Evolutionary conservation across 306 rosid species (phyloP).

Genomic region (Dryas drummondii): DNA sequence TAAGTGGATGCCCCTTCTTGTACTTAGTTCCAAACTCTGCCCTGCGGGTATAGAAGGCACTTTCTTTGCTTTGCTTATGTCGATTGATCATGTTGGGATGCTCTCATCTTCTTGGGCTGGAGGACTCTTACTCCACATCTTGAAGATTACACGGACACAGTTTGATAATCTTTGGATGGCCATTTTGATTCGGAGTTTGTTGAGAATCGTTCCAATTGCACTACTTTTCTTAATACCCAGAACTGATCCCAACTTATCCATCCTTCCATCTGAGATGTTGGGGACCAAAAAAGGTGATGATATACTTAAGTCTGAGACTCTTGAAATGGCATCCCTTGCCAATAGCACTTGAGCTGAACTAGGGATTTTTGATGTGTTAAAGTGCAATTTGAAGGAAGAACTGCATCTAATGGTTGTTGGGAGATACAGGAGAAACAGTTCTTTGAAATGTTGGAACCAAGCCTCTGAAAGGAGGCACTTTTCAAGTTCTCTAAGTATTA

Average conservation of each 20-base stretch:
- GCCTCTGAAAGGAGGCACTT: background rate
- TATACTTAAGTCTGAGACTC: conserved; percentile 38
- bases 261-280: conserved; percentile 49
- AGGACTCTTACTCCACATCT: conserved; percentile 69
- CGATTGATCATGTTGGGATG: conserved; percentile 80
- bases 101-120: conserved; percentile 95
- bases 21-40: conserved; percentile 89
- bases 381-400: background rate
- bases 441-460: background rate
- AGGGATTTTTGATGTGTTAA: background rate
- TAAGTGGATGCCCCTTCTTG: conserved; percentile 99
- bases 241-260: conserved; percentile 69
- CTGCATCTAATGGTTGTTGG: background rate
- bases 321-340: conserved; percentile 77
- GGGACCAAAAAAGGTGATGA: conserved; percentile 41
- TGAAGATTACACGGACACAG: conserved; percentile 66
- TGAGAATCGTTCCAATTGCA: conserved; percentile 64
- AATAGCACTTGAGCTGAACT: conserved; percentile 7
- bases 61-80: conserved; percentile 91
- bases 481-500: background rate
- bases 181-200: conserved; percentile 69
- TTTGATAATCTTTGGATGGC: conserved; percentile 79
- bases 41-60: conserved; percentile 95
- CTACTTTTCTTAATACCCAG: conserved; percentile 82
- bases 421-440: background rate